phyloP scores from a whole-genome alignment of 768 basidiomycete genomes.

The Mycena vitilis region DNA sequence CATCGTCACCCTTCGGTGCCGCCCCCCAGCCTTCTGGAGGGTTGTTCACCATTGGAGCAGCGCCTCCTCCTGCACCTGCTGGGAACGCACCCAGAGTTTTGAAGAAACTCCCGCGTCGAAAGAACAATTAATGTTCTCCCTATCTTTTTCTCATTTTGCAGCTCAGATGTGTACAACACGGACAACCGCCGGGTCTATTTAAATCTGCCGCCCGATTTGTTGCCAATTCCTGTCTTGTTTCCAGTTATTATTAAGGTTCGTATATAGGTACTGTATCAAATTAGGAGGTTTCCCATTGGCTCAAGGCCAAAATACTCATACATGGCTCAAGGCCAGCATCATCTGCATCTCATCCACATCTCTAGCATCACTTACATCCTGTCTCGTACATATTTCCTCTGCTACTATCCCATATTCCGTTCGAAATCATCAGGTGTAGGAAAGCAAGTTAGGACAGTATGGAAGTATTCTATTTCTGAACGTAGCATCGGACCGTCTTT shows the following conservation, averaged over 20 bases:
- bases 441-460: background rate
- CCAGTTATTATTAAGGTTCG: slow-evolving; percentile 20
- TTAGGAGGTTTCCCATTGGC: slow-evolving; percentile 36
- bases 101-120: slow-evolving; percentile 67
- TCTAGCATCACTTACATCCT: slow-evolving; percentile 23
- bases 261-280: slow-evolving; percentile 33
- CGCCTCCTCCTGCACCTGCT: slow-evolving; percentile 51
- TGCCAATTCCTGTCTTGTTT: slow-evolving; percentile 22
- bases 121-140: slow-evolving; percentile 44
- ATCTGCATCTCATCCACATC: slow-evolving; percentile 23
- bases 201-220: slow-evolving; percentile 25
- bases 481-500: slow-evolving; percentile 41
- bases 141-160: slow-evolving; percentile 5
- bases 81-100: slow-evolving; percentile 53
- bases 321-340: slow-evolving; percentile 40
- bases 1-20: slow-evolving; percentile 60
- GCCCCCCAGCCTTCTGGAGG: slow-evolving; percentile 51
- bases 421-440: background rate
- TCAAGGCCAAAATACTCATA: slow-evolving; percentile 36
- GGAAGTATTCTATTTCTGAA: slow-evolving; percentile 23
- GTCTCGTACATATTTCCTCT: slow-evolving; percentile 14
- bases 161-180: background rate
- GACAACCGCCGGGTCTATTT: slow-evolving; percentile 13
- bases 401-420: background rate
- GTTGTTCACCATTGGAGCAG: slow-evolving; percentile 72